phyloP scores from a whole-genome alignment of 352 stramenopile genomes.

The Pythium rhizo-oryzae region DNA sequence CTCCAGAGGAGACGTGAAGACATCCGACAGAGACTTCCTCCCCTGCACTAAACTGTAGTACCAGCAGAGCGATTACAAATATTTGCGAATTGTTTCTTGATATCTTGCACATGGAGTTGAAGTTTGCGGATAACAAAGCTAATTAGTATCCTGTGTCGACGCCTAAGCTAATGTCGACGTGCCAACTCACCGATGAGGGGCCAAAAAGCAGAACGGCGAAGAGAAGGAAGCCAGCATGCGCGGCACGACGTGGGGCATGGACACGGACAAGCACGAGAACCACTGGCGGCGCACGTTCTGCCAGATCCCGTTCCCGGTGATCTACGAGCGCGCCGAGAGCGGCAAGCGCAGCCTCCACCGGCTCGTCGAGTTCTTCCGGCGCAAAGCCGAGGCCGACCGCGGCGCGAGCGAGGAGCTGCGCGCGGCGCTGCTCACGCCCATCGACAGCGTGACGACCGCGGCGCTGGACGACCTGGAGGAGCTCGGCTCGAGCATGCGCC shows the following conservation, averaged over 20 bases:
- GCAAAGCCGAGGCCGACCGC: constrained; percentile 68
- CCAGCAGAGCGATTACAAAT: background rate
- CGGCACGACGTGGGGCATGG: constrained; percentile 36
- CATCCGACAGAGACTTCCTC: background rate
- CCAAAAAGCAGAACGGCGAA: background rate
- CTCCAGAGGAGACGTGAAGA: background rate
- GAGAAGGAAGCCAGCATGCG: constrained; percentile 15
- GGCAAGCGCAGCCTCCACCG: constrained; percentile 75
- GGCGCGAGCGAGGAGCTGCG: constrained; percentile 63
- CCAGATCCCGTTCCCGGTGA: constrained; percentile 77
- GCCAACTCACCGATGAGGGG: background rate
- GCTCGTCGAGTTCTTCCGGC: constrained; percentile 73
- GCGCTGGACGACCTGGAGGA: constrained; percentile 73
- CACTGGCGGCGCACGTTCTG: constrained; percentile 88
- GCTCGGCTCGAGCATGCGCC: constrained; percentile 58
- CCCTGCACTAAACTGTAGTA: background rate
- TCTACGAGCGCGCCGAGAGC: constrained; percentile 80
- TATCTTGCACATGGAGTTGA: background rate
- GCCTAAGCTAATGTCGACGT: too few relatives aligned
- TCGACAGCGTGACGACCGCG: constrained; percentile 24
- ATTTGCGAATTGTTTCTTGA: background rate
- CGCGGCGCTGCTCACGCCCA: constrained; percentile 40
- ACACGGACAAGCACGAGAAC: constrained; percentile 74
- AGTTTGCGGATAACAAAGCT: background rate
- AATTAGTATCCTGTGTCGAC: too few relatives aligned